Conservation (phyloP, 441 rosid genomes). For the Gossypium schwendimanii region DNA sequence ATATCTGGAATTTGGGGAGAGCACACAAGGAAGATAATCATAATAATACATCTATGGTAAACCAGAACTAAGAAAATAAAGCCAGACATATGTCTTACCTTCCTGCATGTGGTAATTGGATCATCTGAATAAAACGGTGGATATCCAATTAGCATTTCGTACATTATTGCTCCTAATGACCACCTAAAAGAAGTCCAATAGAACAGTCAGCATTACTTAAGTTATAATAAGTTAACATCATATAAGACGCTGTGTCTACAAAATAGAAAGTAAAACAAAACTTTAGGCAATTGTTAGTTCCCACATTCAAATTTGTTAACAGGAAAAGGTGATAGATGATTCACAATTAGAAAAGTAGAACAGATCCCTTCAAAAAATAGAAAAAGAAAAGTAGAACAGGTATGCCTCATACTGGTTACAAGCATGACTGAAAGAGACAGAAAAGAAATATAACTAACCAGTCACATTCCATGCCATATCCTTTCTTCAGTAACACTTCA, state of each 20-base stretch:
- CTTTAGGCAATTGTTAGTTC: neutral
- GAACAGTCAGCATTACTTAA: slow-evolving; percentile 2
- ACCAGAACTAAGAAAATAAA: slow-evolving; percentile 8
- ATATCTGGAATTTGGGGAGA: neutral
- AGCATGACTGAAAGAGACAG: neutral
- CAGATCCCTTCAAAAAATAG: neutral
- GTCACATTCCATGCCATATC: slow-evolving; percentile 98
- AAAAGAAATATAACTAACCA: slow-evolving; percentile 51
- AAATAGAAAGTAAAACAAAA: neutral
- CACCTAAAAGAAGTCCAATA: slow-evolving; percentile 52
- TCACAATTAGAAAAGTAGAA: neutral
- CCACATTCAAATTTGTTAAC: neutral
- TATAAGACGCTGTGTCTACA: neutral
- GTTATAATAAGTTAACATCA: neutral
- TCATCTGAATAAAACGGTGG: slow-evolving; percentile 97
- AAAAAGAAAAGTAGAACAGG: neutral
- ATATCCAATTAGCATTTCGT: slow-evolving; percentile 95
- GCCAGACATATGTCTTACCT: slow-evolving; percentile 37
- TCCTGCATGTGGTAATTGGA: slow-evolving; percentile 82
- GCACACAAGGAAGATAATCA: neutral
- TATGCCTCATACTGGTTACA: neutral
- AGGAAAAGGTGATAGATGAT: neutral
- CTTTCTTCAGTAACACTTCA: slow-evolving; percentile 92
- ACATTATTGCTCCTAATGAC: slow-evolving; percentile 97
- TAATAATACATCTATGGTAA: neutral